phyloP scores from a whole-genome alignment of 2,329 filamentous ascomycete species.

The Claviceps purpurea region DNA sequence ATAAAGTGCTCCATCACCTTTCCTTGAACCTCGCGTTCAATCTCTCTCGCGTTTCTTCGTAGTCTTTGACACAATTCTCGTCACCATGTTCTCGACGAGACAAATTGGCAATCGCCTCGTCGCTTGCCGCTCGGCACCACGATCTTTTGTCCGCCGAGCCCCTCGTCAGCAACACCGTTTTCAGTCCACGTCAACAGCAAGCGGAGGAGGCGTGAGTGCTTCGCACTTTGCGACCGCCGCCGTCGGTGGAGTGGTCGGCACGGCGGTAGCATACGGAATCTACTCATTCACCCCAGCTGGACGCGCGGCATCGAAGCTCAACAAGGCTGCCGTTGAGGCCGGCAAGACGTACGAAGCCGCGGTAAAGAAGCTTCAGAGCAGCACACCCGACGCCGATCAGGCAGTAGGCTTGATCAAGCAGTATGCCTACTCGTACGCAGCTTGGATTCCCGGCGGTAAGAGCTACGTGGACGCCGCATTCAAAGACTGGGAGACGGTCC shows the following conservation, averaged over 20 bases:
- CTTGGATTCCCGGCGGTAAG: conserved; percentile 57
- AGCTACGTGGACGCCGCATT: conserved; percentile 57
- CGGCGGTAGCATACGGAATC: conserved; percentile 27
- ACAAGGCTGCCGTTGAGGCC: conserved; percentile 38
- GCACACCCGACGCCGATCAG: conserved; percentile 52
- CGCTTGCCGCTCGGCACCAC: conserved; percentile 14
- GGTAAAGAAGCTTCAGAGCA: conserved; percentile 45
- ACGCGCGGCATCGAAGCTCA: conserved; percentile 26
- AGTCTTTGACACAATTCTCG: background rate
- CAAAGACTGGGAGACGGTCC: conserved; percentile 55
- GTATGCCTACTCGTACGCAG: conserved; percentile 54
- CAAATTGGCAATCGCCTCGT: conserved; percentile 13
- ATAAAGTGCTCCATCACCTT: background rate
- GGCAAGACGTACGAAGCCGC: conserved; percentile 47
- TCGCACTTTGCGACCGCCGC: conserved; percentile 27
- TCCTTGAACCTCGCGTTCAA: background rate
- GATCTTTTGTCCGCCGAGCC: conserved; percentile 11
- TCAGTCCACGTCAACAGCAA: conserved; percentile 25
- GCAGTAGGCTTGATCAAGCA: conserved; percentile 52
- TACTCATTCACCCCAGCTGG: conserved; percentile 33
- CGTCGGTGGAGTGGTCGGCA: conserved; percentile 30
- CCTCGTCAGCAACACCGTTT: conserved; percentile 20
- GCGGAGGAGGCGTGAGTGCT: conserved; percentile 9
- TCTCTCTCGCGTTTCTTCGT: background rate
- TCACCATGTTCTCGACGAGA: conserved; percentile 19